Evolutionary conservation across 2,329 filamentous ascomycete species (phyloP), one percentile per base, ranked within the genome.

Genomic region (Penicillium glabrum): DNA sequence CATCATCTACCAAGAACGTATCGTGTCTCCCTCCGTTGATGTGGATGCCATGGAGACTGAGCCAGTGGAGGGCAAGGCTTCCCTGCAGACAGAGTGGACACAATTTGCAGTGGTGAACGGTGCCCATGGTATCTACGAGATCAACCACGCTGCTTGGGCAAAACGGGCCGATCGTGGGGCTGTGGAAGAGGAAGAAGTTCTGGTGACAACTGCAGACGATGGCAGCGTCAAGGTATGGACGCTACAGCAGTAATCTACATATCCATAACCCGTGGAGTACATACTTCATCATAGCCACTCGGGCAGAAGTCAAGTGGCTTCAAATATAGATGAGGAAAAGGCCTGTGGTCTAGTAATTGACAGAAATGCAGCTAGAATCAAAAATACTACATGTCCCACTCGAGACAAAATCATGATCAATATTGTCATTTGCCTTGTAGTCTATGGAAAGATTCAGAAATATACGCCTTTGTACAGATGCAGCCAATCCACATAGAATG

Each of bases 81-180:
- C 31, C 21, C 56, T 62, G 49, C 67, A 54, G 49, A 84, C 82
- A 1, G 82, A 84, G 58, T 98, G 95, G 95, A 80, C 81, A 7
- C 75, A 93, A 3, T 69, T 96, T 16, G 85, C 86, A 0, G 83
- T 84, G n/a, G 70, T 89, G 1, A 81, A 88, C 47, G 88, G 87
- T 33, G 90, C 88, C 2, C 95, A 99, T 72, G 93, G 91, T 1
- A 90, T 96, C 2, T 97, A 93, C 69, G 95, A 99, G 76, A 83
- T 98, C 61, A 99, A 99, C 69, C 92, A 97, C 74, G 83, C 95
- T 48, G 86, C 85, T 2, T 99, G 95, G 95, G 92, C 91, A 63
- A 85, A 83, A 65, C 82, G 93, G 56, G 89, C 86, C 56, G 92
- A 96, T 71, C 80, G 69, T 41, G 64, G 61, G 81, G 49, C 87